Evolutionary conservation across 2,329 filamentous ascomycete species (phyloP).

Genomic region (Apiospora phragmitis): DNA sequence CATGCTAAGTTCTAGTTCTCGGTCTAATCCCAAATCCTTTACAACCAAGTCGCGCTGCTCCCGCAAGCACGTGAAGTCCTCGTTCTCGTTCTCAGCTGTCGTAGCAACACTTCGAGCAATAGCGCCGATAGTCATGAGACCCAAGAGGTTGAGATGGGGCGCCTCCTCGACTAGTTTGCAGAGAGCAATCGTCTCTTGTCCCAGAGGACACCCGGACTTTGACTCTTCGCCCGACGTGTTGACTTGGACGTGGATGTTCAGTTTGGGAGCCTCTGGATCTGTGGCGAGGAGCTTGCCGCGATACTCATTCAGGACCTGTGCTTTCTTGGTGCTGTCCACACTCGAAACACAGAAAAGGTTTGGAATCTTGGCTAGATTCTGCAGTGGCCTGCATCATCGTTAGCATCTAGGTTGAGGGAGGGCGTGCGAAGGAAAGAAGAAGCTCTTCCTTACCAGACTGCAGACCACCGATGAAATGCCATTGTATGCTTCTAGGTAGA

Average conservation of each 20-base stretch:
- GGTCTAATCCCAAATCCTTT: conserved; percentile 54
- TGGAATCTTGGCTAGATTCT: conserved; percentile 78
- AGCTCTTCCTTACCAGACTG: conserved; percentile 62
- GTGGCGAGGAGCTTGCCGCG: conserved; percentile 57
- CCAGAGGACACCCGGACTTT: conserved; percentile 81
- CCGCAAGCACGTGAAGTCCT: conserved; percentile 75
- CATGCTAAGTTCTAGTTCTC: conserved; percentile 85
- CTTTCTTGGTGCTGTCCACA: conserved; percentile 87
- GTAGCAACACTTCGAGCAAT: conserved; percentile 80
- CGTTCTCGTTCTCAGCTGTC: conserved; percentile 78
- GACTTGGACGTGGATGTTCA: conserved; percentile 86
- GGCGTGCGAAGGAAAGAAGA: background rate
- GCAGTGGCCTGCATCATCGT: conserved; percentile 69
- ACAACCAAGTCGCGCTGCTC: conserved; percentile 72
- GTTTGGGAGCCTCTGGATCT: conserved; percentile 37
- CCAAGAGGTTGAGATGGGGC: conserved; percentile 71
- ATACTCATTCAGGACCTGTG: conserved; percentile 74
- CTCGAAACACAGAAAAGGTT: conserved; percentile 92
- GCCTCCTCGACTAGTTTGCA: conserved; percentile 69
- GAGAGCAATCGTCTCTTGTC: conserved; percentile 59
- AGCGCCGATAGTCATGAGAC: conserved; percentile 96
- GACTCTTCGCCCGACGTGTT: conserved; percentile 88
- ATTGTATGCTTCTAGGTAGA: conserved; percentile 74
- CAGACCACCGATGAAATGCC: conserved; percentile 96
- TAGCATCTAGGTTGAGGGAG: background rate